Conservation (phyloP, 2,329 filamentous ascomycete species). For the Fusarium brachygibbosum region DNA sequence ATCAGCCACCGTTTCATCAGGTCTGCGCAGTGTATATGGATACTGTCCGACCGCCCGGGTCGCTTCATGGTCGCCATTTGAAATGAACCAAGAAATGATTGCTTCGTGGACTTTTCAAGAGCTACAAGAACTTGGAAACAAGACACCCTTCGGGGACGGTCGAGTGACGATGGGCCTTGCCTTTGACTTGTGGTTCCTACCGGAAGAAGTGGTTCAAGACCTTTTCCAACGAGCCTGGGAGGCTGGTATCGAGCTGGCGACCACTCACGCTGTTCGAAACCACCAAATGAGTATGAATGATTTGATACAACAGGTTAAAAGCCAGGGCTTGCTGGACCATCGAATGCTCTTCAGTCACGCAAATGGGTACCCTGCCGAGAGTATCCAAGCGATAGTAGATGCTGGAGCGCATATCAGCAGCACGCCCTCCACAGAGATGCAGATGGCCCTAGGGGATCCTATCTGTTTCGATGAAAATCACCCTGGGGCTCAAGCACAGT, state of each 20-base stretch:
- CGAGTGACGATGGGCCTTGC: slow-evolving; percentile 21
- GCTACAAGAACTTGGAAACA: not conserved
- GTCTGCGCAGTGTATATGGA: slow-evolving; percentile 21
- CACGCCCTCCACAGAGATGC: slow-evolving; percentile 29
- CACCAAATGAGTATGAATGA: not conserved
- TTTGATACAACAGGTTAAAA: slow-evolving; percentile 7
- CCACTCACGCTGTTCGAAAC: slow-evolving; percentile 14
- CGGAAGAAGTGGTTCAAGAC: not conserved
- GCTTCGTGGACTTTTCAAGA: slow-evolving; percentile 1
- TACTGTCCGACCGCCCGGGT: slow-evolving; percentile 21
- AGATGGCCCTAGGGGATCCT: slow-evolving; percentile 16
- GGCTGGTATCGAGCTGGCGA: not conserved
- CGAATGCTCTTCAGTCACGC: slow-evolving; percentile 19
- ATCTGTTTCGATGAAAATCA: slow-evolving; percentile 17
- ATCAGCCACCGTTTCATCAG: slow-evolving; percentile 16
- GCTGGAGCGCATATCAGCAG: slow-evolving; percentile 8
- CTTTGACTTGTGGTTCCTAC: slow-evolving; percentile 26
- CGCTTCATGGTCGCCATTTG: slow-evolving; percentile 2
- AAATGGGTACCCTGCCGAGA: not conserved
- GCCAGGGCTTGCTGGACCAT: slow-evolving; percentile 2
- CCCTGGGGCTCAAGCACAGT: not conserved
- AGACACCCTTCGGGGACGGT: not conserved
- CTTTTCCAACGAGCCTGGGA: not conserved
- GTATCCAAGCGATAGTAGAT: not conserved
- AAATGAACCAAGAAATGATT: slow-evolving; percentile 9